Percentiles rank a stretch among this genome's conserved stretches.
These are phyloP conservation scores for Typha latifolia DNA, from an alignment of 176 grass and related monocot species.

Conservation along the genomic window DNA sequence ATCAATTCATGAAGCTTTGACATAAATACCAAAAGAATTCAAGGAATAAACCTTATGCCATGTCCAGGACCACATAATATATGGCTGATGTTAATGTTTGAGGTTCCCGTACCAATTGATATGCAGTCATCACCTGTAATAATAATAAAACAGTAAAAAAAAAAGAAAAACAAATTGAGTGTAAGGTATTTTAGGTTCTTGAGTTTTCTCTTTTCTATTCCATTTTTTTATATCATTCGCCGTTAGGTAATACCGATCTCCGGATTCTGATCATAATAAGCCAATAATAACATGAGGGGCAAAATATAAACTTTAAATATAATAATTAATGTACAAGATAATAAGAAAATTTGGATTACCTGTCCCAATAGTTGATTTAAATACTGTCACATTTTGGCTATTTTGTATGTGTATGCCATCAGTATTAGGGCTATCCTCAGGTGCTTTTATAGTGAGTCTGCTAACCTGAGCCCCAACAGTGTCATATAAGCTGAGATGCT, in stretches of 20 bases:
- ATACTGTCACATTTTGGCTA: background rate
- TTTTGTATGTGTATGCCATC: constrained; percentile 11
- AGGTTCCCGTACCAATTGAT: background rate
- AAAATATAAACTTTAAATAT: background rate
- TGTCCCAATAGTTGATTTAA: constrained; percentile 2
- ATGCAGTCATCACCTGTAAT: constrained; percentile 21
- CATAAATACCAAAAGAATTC: background rate
- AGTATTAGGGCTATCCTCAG: constrained; percentile 6
- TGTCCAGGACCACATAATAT: constrained; percentile 20
- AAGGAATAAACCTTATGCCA: constrained; percentile 15
- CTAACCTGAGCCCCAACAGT: background rate
- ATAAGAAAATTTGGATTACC: background rate
- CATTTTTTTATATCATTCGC: background rate
- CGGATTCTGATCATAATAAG: no score
- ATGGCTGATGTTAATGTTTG: background rate
- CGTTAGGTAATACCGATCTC: no score
- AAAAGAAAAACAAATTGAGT: background rate
- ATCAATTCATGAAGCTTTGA: no score
- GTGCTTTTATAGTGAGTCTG: background rate
- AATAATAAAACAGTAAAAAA: background rate
- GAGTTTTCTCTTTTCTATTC: no score
- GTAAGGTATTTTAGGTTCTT: no score
- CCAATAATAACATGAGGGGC: no score
- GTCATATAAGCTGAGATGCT: background rate
- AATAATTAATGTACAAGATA: background rate